Percentiles rank a stretch among this genome's conserved stretches.
phyloP scores from a whole-genome alignment of 768 basidiomycete genomes.

The Amanita subjunquillea region DNA sequence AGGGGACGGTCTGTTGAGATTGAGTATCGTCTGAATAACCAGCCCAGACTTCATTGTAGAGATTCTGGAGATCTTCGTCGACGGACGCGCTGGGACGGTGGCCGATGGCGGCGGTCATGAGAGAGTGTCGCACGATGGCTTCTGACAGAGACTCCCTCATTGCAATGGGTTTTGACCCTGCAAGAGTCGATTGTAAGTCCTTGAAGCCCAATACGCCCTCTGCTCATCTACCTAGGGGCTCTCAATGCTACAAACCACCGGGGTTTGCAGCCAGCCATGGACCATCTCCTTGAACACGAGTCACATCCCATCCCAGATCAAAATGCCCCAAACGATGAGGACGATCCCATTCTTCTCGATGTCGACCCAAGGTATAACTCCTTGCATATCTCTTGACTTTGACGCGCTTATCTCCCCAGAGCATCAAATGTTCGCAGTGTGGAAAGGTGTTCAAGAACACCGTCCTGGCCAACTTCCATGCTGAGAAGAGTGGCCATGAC shows the following conservation, averaged over 20 bases:
- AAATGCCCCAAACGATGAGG: slow-evolving; percentile 47
- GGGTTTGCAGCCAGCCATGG: slow-evolving; percentile 88
- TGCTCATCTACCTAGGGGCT: slow-evolving; percentile 52
- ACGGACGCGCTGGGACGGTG: slow-evolving; percentile 30
- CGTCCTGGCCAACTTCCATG: slow-evolving; percentile 85
- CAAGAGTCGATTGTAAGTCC: slow-evolving; percentile 69
- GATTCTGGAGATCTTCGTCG: slow-evolving; percentile 62
- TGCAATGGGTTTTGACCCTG: slow-evolving; percentile 80
- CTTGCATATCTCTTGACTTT: slow-evolving; percentile 5
- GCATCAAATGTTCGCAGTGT: slow-evolving; percentile 78
- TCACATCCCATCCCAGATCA: slow-evolving; percentile 65
- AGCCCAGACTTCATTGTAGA: slow-evolving; percentile 70
- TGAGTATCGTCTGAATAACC: slow-evolving; percentile 43
- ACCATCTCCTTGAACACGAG: slow-evolving; percentile 77
- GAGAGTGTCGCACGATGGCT: slow-evolving; percentile 22
- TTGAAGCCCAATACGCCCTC: slow-evolving; percentile 6
- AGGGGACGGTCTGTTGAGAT: slow-evolving; percentile 9
- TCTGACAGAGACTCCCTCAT: slow-evolving; percentile 68
- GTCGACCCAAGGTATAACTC: slow-evolving; percentile 49
- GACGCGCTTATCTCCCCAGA: slow-evolving; percentile 27
- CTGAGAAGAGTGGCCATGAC: slow-evolving; percentile 91
- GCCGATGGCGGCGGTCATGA: slow-evolving; percentile 12
- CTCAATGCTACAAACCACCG: slow-evolving; percentile 73
- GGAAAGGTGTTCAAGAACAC: slow-evolving; percentile 82
- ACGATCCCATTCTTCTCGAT: slow-evolving; percentile 31